Conservation (phyloP, 371 early-diverging fungal species). For the Mucor velutinosus region DNA sequence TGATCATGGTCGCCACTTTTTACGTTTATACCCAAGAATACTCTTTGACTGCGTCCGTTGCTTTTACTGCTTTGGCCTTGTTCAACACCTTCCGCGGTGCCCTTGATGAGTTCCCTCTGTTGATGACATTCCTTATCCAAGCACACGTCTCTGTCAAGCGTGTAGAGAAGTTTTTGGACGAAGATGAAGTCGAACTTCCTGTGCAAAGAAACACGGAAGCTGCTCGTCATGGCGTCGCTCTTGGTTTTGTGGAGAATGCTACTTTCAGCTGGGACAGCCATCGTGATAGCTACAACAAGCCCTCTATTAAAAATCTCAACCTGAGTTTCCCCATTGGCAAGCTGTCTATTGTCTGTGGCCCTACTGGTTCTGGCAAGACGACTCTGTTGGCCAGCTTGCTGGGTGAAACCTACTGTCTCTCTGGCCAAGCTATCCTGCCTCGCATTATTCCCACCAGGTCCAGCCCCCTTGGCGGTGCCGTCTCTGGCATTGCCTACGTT, state of each 20-base stretch:
- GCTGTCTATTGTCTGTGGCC: constrained; percentile 78
- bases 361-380: constrained; percentile 83
- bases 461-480: constrained; percentile 33
- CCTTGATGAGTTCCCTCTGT: constrained; percentile 72
- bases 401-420: constrained; percentile 56
- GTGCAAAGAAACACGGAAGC: neutral
- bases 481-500: constrained; percentile 75
- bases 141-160: constrained; percentile 76
- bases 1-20: constrained; percentile 53
- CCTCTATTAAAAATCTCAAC: constrained; percentile 59
- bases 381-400: constrained; percentile 68
- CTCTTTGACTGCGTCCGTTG: constrained; percentile 61
- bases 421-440: constrained; percentile 53
- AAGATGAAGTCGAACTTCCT: constrained; percentile 64
- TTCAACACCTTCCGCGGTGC: constrained; percentile 68
- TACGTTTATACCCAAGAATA: constrained; percentile 56
- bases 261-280: constrained; percentile 54
- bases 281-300: constrained; percentile 21
- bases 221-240: constrained; percentile 12
- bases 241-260: constrained; percentile 57
- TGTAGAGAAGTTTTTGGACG: constrained; percentile 67
- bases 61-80: constrained; percentile 68
- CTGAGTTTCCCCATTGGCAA: constrained; percentile 64
- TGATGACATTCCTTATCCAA: constrained; percentile 68
- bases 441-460: constrained; percentile 22